Conservation (phyloP, 371 early-diverging fungal genomes). For the Rhizomucor pusillus region DNA sequence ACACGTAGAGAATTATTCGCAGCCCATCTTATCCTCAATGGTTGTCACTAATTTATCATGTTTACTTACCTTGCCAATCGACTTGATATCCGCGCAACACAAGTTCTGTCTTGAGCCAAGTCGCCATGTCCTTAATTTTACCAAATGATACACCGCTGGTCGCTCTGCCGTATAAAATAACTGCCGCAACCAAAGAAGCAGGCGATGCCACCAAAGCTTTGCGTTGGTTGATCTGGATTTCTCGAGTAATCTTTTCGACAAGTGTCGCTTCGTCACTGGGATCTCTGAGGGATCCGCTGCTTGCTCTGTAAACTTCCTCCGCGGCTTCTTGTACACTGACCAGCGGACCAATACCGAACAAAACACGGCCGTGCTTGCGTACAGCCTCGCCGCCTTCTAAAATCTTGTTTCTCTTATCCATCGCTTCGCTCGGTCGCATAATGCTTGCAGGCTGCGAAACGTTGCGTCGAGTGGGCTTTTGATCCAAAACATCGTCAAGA, state of each 20-base stretch:
- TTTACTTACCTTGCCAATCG: constrained; percentile 42
- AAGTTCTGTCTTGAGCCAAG: constrained; percentile 39
- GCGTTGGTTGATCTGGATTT: constrained; percentile 36
- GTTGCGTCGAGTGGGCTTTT: constrained; percentile 20
- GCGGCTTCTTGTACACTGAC: constrained; percentile 45
- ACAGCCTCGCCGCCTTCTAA: constrained; percentile 16
- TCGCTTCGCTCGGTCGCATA: constrained; percentile 42
- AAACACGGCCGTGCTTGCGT: constrained; percentile 34
- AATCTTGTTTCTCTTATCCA: constrained; percentile 34
- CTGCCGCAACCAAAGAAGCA: constrained; percentile 32
- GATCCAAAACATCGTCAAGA: constrained; percentile 44
- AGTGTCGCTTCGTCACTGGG: constrained; percentile 21
- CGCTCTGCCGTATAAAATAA: constrained; percentile 46
- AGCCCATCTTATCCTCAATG: no score
- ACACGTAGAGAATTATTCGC: background rate
- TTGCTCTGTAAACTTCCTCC: constrained; percentile 17
- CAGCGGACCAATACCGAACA: constrained; percentile 41
- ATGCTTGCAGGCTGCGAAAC: constrained; percentile 8
- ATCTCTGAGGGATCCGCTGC: constrained; percentile 11
- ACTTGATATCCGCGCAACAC: constrained; percentile 21
- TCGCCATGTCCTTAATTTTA: constrained; percentile 46
- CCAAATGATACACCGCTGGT: constrained; percentile 43
- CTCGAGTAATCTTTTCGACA: constrained; percentile 26
- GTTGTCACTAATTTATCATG: no score
- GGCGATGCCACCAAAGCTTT: constrained; percentile 41